Conservation (phyloP, 371 early-diverging fungal species). For the Entomophthora muscae region DNA sequence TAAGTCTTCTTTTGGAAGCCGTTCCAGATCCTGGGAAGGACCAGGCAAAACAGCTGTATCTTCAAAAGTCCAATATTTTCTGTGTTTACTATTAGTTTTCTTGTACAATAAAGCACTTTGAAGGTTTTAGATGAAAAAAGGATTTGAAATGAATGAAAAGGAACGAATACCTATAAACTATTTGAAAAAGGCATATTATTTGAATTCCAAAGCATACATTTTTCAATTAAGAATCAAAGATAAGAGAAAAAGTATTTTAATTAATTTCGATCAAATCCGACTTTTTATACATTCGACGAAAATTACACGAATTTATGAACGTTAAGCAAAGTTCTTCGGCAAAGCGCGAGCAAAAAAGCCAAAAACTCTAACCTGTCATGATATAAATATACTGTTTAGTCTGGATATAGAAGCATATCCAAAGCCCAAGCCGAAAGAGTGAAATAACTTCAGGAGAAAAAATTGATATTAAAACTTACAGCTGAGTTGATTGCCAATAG, state of each 20-base stretch:
- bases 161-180: not conserved
- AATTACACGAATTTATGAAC: no score
- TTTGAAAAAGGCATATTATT: not conserved
- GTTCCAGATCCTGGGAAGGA: not conserved
- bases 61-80: slow-evolving; percentile 3
- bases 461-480: slow-evolving; percentile 1
- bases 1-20: not conserved
- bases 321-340: no score
- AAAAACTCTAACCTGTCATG: not conserved
- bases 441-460: no score
- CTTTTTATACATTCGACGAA: no score
- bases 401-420: no score
- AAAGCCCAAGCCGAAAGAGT: no score
- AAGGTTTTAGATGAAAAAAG: not conserved
- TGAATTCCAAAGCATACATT: not conserved
- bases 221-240: not conserved
- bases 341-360: no score
- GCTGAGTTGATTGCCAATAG: slow-evolving; percentile 8
- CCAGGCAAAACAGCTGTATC: not conserved
- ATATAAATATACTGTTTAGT: not conserved
- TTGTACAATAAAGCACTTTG: not conserved
- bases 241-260: not conserved
- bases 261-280: no score
- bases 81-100: not conserved
- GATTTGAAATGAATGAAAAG: not conserved